Conservation (phyloP, 2,329 filamentous ascomycete genomes). For the Ophiostoma sp. region DNA sequence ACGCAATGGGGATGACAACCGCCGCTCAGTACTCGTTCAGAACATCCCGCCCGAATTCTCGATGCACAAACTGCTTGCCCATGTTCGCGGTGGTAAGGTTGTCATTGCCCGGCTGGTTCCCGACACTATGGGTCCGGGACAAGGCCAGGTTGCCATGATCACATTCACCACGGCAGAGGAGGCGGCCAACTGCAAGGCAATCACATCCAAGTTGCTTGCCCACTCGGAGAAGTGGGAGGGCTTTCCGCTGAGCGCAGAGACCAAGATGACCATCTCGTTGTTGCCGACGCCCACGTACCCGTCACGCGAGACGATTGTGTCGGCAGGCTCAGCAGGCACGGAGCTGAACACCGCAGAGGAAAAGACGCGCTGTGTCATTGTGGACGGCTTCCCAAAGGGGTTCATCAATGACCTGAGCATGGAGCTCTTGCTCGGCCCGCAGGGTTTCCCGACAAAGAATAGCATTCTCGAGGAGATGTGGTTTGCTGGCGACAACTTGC, state of each 20-base stretch:
- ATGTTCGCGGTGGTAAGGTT: constrained; percentile 27
- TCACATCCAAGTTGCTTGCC: neutral
- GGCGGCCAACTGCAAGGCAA: neutral
- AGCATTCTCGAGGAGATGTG: constrained; percentile 28
- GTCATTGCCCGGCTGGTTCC: constrained; percentile 20
- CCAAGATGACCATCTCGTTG: neutral
- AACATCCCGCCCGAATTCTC: constrained; percentile 22
- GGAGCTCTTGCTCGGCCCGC: constrained; percentile 21
- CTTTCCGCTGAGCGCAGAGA: neutral
- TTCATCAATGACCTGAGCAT: constrained; percentile 26
- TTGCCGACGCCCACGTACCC: constrained; percentile 28
- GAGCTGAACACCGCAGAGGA: neutral
- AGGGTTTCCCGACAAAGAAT: neutral
- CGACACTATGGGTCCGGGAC: neutral
- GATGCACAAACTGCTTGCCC: constrained; percentile 24
- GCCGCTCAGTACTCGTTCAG: constrained; percentile 27
- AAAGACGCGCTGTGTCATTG: constrained; percentile 25
- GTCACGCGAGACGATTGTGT: neutral
- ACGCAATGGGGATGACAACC: neutral
- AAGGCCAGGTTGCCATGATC: constrained; percentile 25
- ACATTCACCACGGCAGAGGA: constrained; percentile 24
- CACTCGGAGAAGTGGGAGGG: neutral
- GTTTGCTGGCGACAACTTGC: constrained; percentile 24
- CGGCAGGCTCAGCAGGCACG: too few species aligned
- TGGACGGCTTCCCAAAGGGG: constrained; percentile 25